A percentile compares a stretch with the other conserved stretches of the same genome.
Conservation (phyloP, 352 stramenopile genomes). For the Globisporangium radiosum region DNA sequence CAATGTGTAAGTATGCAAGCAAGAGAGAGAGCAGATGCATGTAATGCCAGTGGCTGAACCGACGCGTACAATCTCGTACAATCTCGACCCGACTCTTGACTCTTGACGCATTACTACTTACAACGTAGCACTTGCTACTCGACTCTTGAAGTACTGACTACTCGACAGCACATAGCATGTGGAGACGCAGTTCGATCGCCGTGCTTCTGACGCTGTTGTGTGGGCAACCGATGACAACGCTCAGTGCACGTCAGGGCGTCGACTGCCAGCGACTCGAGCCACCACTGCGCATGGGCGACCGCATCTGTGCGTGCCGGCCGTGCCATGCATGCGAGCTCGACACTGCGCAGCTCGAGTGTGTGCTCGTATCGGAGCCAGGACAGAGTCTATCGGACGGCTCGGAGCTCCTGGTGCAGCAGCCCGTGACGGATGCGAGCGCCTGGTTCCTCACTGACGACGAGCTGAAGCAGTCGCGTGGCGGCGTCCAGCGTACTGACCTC, state of each 20-base stretch:
- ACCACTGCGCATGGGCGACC: constrained; percentile 13
- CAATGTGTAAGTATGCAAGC: not conserved
- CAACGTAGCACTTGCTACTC: too few species aligned
- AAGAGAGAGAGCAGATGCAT: not conserved
- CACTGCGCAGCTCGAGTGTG: constrained; percentile 10
- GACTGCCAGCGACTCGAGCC: constrained; percentile 7
- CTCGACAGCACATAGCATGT: too few species aligned
- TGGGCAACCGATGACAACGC: not conserved
- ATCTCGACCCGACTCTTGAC: not conserved
- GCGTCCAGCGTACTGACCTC: constrained; percentile 3
- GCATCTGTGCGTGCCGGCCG: constrained; percentile 25
- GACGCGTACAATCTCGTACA: not conserved
- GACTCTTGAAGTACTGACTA: too few species aligned
- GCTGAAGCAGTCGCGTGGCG: constrained; percentile 2
- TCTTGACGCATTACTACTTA: too few species aligned
- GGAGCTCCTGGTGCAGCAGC: constrained; percentile 15
- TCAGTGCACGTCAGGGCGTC: not conserved
- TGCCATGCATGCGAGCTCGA: constrained; percentile 30
- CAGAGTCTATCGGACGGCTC: constrained; percentile 19
- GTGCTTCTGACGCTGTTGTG: not conserved
- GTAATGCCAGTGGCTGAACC: too few species aligned
- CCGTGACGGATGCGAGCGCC: constrained; percentile 5
- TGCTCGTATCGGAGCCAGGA: constrained; percentile 9
- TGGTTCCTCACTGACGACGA: constrained; percentile 10
- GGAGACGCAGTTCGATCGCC: too few species aligned